These are phyloP conservation scores for Stemphylium lycopersici DNA, from an alignment of 2,329 filamentous ascomycete genomes.

Conservation along the genomic window DNA sequence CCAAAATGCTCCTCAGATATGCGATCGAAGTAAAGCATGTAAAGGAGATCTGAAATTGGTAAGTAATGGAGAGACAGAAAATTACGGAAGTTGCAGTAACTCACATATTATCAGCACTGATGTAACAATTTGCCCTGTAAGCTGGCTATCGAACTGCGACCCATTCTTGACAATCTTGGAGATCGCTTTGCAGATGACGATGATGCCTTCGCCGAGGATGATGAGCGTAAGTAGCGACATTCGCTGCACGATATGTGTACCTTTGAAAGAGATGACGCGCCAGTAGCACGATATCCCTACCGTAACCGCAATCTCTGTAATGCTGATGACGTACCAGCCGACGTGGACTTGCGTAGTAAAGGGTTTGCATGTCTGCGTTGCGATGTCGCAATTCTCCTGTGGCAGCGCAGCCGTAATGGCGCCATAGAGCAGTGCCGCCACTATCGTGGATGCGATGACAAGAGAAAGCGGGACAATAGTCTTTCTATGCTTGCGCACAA, in stretches of 20 bases:
- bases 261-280: constrained; percentile 45
- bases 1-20: constrained; percentile 41
- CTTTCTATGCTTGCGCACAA: constrained; percentile 38
- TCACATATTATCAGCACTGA: constrained; percentile 40
- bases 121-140: constrained; percentile 44
- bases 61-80: too few species aligned
- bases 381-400: too few species aligned
- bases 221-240: constrained; percentile 50
- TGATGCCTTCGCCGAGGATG: constrained; percentile 49
- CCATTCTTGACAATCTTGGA: constrained; percentile 45
- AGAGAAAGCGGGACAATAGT: constrained; percentile 42
- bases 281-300: constrained; percentile 40
- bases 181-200: constrained; percentile 45
- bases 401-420: constrained; percentile 30
- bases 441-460: constrained; percentile 41
- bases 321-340: constrained; percentile 52
- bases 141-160: constrained; percentile 28
- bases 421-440: constrained; percentile 45
- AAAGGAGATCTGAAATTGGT: constrained; percentile 28
- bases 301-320: constrained; percentile 39
- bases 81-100: too few species aligned
- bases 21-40: constrained; percentile 46
- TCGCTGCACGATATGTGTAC: constrained; percentile 47
- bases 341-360: constrained; percentile 3
- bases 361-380: background rate